A percentile compares a stretch with the other conserved stretches of the same genome.
Evolutionary conservation across 805 yeast species (phyloP).

Genomic region (Lipomyces mesembrius): DNA sequence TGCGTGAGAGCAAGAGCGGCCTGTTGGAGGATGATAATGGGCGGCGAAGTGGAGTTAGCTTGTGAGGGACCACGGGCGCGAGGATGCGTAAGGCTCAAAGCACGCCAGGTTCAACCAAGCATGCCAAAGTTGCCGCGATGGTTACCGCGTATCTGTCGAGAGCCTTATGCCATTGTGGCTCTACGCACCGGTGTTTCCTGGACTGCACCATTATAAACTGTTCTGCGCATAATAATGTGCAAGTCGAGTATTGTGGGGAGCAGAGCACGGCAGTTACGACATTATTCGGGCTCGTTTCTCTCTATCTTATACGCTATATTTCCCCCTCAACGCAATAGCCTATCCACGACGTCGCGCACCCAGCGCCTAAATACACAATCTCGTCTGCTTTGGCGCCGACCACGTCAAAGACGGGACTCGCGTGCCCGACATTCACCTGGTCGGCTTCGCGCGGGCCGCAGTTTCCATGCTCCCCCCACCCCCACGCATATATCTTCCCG

Average conservation of each 20-base stretch:
- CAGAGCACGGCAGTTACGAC: background rate
- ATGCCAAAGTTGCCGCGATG: no score
- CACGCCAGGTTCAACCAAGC: no score
- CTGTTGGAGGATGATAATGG: no score
- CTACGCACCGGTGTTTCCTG: background rate
- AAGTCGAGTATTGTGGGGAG: background rate
- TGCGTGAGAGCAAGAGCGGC: no score
- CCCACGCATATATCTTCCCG: constrained; percentile 73
- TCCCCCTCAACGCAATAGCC: background rate
- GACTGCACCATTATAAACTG: background rate
- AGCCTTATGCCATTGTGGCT: background rate
- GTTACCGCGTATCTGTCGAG: background rate
- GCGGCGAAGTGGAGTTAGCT: no score
- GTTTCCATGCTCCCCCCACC: constrained; percentile 99
- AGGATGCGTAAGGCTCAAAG: no score
- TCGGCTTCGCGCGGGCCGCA: constrained; percentile 58
- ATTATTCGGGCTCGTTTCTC: no score
- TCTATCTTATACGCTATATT: background rate
- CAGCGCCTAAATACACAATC: constrained; percentile 38
- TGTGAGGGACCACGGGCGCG: no score
- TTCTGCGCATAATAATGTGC: background rate
- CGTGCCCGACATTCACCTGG: constrained; percentile 9
- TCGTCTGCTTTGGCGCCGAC: background rate
- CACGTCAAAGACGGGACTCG: constrained; percentile 6
- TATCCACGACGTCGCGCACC: constrained; percentile 45